Percentiles rank a stretch among this genome's conserved stretches.
Evolutionary conservation across 805 yeast genomes (phyloP).

Genomic region (Candida stauntonica): DNA sequence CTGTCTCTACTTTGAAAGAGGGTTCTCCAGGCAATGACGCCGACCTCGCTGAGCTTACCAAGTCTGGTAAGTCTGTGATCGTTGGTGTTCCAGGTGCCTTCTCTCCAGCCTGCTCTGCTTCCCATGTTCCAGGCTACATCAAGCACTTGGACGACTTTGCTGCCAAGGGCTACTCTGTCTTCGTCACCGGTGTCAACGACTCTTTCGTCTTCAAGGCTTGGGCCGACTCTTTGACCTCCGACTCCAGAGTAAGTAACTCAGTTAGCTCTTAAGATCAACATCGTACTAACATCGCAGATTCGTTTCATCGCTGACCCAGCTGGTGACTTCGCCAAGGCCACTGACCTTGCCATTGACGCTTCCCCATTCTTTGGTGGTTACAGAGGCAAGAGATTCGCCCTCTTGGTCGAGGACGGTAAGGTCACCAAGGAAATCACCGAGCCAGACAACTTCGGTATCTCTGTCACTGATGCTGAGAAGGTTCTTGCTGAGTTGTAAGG

Average conservation of each 20-base stretch:
- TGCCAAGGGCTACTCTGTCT: constrained; percentile 64
- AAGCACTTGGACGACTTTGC: constrained; percentile 46
- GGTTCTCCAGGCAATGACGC: constrained; percentile 62
- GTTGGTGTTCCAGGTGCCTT: constrained; percentile 75
- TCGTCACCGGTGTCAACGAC: constrained; percentile 79
- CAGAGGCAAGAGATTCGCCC: constrained; percentile 73
- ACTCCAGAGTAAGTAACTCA: constrained; percentile 18
- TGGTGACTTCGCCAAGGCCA: constrained; percentile 62
- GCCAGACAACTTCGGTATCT: constrained; percentile 74
- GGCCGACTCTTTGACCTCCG: constrained; percentile 38
- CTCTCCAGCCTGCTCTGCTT: constrained; percentile 72
- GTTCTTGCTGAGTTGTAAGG: constrained; percentile 27
- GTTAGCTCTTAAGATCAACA: neutral
- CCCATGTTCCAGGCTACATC: constrained; percentile 73
- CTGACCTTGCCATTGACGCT: constrained; percentile 74
- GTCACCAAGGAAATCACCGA: constrained; percentile 67
- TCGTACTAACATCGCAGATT: constrained; percentile 25
- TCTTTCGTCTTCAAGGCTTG: constrained; percentile 83
- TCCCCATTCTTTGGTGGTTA: constrained; percentile 68
- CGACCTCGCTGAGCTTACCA: constrained; percentile 46
- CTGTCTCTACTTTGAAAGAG: constrained; percentile 45
- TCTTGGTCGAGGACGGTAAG: constrained; percentile 69
- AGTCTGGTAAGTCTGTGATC: constrained; percentile 47
- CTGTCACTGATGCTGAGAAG: constrained; percentile 40
- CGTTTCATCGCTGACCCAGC: constrained; percentile 75